Percentiles rank a stretch among this genome's conserved stretches.
These are phyloP conservation scores for Aureobasidium sp. DNA, from an alignment of 2,329 filamentous ascomycete genomes.

Conservation along the genomic window DNA sequence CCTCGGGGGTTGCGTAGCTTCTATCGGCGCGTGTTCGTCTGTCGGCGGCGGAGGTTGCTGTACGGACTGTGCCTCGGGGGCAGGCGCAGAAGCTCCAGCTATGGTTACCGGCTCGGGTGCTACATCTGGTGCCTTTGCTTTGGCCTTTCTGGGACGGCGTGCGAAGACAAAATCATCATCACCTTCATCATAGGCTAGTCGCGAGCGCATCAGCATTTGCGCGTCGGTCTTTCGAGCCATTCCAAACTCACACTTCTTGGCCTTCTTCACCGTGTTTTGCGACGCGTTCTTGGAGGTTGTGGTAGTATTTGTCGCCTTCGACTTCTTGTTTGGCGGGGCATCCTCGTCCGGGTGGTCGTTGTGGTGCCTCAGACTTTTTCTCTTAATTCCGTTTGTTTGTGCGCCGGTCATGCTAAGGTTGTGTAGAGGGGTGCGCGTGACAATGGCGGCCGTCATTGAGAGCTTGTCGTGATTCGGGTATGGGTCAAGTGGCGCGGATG, in stretches of 20 bases:
- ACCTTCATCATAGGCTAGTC: slow-evolving; percentile 33
- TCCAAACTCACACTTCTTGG: slow-evolving; percentile 13
- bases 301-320: slow-evolving; percentile 27
- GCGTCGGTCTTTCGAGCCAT: not conserved
- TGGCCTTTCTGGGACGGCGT: slow-evolving; percentile 28
- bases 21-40: slow-evolving; percentile 8
- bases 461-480: not conserved
- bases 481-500: slow-evolving; percentile 1
- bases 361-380: slow-evolving; percentile 38
- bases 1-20: slow-evolving; percentile 14
- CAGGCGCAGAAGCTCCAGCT: slow-evolving; percentile 10
- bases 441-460: slow-evolving; percentile 19
- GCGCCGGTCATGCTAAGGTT: slow-evolving; percentile 39
- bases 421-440: slow-evolving; percentile 36
- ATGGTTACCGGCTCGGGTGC: not conserved
- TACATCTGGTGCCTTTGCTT: slow-evolving; percentile 24
- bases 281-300: slow-evolving; percentile 28
- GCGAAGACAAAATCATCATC: slow-evolving; percentile 42
- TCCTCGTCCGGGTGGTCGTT: slow-evolving; percentile 34
- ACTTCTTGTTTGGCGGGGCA: slow-evolving; percentile 35
- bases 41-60: slow-evolving; percentile 19
- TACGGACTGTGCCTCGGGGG: slow-evolving; percentile 5
- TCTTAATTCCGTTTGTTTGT: slow-evolving; percentile 29
- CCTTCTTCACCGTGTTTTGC: slow-evolving; percentile 20
- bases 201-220: not conserved